Evolutionary conservation across 2,329 filamentous ascomycete genomes (phyloP).

Genomic region (Hypomyces rosellus): DNA sequence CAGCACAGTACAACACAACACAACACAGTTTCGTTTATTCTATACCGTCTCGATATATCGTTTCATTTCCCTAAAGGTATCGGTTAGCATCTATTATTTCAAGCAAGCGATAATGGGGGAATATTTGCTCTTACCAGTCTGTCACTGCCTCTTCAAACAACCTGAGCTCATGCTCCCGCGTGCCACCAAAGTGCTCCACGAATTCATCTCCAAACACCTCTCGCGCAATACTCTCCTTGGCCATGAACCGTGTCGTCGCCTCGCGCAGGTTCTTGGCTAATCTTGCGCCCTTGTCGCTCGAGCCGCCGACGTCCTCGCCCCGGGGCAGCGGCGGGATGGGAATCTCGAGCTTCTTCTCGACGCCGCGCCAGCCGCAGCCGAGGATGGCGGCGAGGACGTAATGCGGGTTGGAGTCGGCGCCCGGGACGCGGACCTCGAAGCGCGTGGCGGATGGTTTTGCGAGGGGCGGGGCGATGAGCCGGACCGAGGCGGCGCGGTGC

Average conservation of each 20-base stretch:
- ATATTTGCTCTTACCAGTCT: conserved; percentile 66
- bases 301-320: conserved; percentile 73
- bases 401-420: conserved; percentile 89
- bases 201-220: conserved; percentile 93
- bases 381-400: conserved; percentile 82
- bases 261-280: conserved; percentile 82
- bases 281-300: conserved; percentile 63
- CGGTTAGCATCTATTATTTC: not conserved
- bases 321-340: conserved; percentile 76
- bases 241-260: conserved; percentile 71
- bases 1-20: too few relatives aligned
- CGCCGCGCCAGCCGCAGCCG: conserved; percentile 81
- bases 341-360: conserved; percentile 87
- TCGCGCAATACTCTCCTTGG: conserved; percentile 76
- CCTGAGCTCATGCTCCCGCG: conserved; percentile 81
- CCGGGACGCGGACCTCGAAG: conserved; percentile 87
- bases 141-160: conserved; percentile 96
- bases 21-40: not conserved
- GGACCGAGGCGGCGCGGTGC: conserved; percentile 85
- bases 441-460: conserved; percentile 78
- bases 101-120: not conserved
- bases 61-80: conserved; percentile 58
- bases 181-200: conserved; percentile 91
- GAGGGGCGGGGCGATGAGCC: conserved; percentile 83
- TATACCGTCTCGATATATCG: conserved; percentile 71